These are phyloP conservation scores for Eucalyptus urophylla DNA, from an alignment of 345 rosid genomes.

Conservation along the genomic window DNA sequence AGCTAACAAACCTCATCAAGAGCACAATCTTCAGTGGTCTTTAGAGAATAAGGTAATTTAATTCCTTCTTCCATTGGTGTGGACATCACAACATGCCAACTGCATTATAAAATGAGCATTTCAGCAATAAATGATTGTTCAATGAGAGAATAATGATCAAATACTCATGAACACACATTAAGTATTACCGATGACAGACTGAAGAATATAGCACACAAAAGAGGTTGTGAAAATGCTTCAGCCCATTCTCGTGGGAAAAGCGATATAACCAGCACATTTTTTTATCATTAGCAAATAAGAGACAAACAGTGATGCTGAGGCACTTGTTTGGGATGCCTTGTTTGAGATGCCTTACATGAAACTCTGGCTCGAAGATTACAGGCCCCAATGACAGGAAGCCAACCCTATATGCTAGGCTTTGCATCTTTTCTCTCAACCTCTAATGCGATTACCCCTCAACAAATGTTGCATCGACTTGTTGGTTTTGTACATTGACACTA, in stretches of 20 bases:
- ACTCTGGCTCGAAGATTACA: background rate
- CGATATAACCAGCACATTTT: background rate
- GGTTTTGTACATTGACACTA: background rate
- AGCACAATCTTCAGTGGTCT: slow-evolving; percentile 40
- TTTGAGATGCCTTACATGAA: background rate
- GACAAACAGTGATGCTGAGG: background rate
- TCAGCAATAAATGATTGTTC: background rate
- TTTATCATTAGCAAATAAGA: background rate
- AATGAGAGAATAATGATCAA: background rate
- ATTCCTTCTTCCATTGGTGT: slow-evolving; percentile 57
- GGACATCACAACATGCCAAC: slow-evolving; percentile 68
- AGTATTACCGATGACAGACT: background rate
- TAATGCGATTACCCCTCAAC: background rate
- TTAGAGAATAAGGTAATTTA: slow-evolving; percentile 73
- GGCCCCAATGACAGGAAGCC: background rate
- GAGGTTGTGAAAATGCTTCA: background rate
- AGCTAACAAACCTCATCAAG: slow-evolving; percentile 41
- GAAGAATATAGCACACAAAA: background rate
- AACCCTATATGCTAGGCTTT: background rate
- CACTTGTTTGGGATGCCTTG: background rate
- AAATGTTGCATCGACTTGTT: background rate
- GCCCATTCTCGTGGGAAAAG: background rate
- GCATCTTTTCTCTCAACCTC: background rate
- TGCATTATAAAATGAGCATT: slow-evolving; percentile 16
- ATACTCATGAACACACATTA: background rate